Evolutionary conservation across 371 early-diverging fungal species (phyloP).

Genomic region (Mucor mucedo): DNA sequence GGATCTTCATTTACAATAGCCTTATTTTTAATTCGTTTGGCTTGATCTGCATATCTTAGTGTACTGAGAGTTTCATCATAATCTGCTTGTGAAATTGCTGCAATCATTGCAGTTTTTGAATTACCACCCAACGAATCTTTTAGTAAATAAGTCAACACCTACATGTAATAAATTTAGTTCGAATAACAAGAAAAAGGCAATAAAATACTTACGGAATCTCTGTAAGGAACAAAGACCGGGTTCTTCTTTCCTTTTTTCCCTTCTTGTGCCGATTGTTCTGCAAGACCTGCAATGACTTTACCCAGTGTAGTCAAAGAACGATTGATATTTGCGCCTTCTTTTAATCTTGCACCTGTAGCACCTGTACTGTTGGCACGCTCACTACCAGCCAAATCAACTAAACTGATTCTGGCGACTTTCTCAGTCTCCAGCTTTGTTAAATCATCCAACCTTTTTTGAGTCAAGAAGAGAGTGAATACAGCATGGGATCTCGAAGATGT

Average conservation of each 20-base stretch:
- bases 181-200: background rate
- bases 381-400: slow-evolving; percentile 93
- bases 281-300: slow-evolving; percentile 96
- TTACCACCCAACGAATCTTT: slow-evolving; percentile 95
- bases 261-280: slow-evolving; percentile 68
- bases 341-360: slow-evolving; percentile 94
- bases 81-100: slow-evolving; percentile 83
- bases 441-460: slow-evolving; percentile 66
- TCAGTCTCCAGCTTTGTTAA: slow-evolving; percentile 74
- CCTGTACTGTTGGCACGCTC: slow-evolving; percentile 97
- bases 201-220: slow-evolving; percentile 74
- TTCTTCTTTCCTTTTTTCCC: slow-evolving; percentile 54
- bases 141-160: slow-evolving; percentile 91
- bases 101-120: slow-evolving; percentile 93
- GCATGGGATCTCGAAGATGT: slow-evolving; percentile 94
- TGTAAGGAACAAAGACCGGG: slow-evolving; percentile 81
- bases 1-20: slow-evolving; percentile 94
- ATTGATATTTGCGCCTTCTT: slow-evolving; percentile 99
- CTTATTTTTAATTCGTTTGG: slow-evolving; percentile 90
- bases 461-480: slow-evolving; percentile 87
- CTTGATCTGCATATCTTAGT: slow-evolving; percentile 93
- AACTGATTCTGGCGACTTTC: slow-evolving; percentile 79
- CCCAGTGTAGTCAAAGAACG: slow-evolving; percentile 93
- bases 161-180: background rate
- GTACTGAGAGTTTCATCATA: slow-evolving; percentile 93